These are phyloP conservation scores for Hypoxylon lienhwacheense DNA, from an alignment of 495 filamentous ascomycete species.

Conservation along the genomic window DNA sequence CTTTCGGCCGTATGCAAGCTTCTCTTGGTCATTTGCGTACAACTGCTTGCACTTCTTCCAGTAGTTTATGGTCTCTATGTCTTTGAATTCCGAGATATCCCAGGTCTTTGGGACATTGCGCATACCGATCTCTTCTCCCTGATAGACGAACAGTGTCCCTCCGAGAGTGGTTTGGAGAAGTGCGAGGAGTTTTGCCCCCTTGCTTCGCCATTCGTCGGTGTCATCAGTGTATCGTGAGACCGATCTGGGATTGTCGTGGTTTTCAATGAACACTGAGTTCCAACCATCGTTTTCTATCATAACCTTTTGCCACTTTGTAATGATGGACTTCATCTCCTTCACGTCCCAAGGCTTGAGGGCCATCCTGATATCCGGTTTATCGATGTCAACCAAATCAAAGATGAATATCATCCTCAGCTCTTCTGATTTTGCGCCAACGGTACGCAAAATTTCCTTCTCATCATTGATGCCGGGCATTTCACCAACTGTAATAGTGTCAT, in stretches of 20 bases:
- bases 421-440: slow-evolving; percentile 54
- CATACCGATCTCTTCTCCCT: slow-evolving; percentile 72
- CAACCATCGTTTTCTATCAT: slow-evolving; percentile 63
- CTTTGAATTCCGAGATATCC: slow-evolving; percentile 65
- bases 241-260: slow-evolving; percentile 63
- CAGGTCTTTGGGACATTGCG: slow-evolving; percentile 60
- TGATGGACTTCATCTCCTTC: slow-evolving; percentile 56
- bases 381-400: slow-evolving; percentile 60
- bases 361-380: slow-evolving; percentile 46
- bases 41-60: slow-evolving; percentile 49
- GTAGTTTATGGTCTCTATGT: slow-evolving; percentile 64
- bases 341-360: slow-evolving; percentile 54
- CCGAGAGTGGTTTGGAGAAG: slow-evolving; percentile 56
- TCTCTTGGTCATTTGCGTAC: slow-evolving; percentile 32
- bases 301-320: slow-evolving; percentile 60
- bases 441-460: slow-evolving; percentile 53
- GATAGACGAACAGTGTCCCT: slow-evolving; percentile 67
- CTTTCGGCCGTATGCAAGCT: slow-evolving; percentile 43
- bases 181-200: slow-evolving; percentile 63
- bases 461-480: slow-evolving; percentile 63
- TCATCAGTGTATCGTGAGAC: slow-evolving; percentile 56
- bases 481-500: slow-evolving; percentile 64
- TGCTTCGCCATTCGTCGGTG: slow-evolving; percentile 45
- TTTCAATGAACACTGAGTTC: slow-evolving; percentile 67
- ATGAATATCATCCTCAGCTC: slow-evolving; percentile 70